These are phyloP conservation scores for Puccinia polysora DNA, from an alignment of 1,284 basidiomycete genomes.

Conservation along the genomic window DNA sequence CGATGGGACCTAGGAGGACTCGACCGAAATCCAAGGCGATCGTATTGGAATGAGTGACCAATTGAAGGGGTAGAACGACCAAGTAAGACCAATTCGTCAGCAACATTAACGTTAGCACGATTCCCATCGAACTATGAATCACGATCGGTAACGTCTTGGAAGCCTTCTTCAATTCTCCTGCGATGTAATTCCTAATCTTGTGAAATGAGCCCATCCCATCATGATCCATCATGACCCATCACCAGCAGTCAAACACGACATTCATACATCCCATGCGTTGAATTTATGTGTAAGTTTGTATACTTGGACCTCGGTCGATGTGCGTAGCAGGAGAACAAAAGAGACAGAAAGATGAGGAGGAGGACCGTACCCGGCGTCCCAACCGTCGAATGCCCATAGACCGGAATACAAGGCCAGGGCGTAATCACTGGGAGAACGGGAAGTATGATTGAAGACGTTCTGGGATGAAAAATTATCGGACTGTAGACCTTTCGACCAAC, in stretches of 20 bases:
- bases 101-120: constrained; percentile 73
- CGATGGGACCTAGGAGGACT: constrained; percentile 74
- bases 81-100: constrained; percentile 86
- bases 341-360: neutral
- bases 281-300: neutral
- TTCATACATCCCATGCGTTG: too few species aligned
- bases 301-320: too few species aligned
- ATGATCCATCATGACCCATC: too few species aligned
- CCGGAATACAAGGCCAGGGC: constrained; percentile 92
- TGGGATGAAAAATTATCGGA: constrained; percentile 44
- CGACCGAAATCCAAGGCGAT: constrained; percentile 70
- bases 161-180: constrained; percentile 80
- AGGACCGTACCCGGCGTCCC: constrained; percentile 55
- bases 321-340: too few species aligned
- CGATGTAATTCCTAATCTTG: constrained; percentile 61
- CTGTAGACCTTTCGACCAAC: constrained; percentile 62
- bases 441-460: constrained; percentile 69
- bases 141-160: constrained; percentile 80
- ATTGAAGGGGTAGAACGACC: constrained; percentile 63
- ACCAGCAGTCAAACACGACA: too few species aligned
- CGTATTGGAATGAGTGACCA: constrained; percentile 52
- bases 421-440: constrained; percentile 72
- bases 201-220: too few species aligned
- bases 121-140: constrained; percentile 79
- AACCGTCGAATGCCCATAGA: constrained; percentile 91